Conservation (phyloP, 2,329 filamentous ascomycete genomes). For the Anthostomella pinea region DNA sequence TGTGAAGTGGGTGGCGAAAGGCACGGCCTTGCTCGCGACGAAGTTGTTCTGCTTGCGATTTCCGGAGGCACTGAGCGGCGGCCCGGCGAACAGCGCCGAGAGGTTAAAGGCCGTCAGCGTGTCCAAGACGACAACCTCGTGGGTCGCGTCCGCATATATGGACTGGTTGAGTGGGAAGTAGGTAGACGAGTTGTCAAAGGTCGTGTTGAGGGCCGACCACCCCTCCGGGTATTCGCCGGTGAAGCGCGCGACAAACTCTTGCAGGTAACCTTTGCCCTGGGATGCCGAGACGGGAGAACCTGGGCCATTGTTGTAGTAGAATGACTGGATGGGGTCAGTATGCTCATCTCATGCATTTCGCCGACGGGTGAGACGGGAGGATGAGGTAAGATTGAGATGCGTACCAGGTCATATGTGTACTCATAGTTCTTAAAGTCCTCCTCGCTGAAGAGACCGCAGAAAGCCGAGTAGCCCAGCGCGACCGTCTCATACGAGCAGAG, state of each 20-base stretch:
- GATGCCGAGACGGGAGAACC: conserved; percentile 33
- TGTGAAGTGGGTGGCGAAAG: conserved; percentile 33
- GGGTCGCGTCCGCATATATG: conserved; percentile 41
- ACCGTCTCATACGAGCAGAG: conserved; percentile 34
- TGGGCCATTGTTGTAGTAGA: conserved; percentile 33
- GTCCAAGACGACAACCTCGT: conserved; percentile 38
- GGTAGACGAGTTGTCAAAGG: conserved; percentile 38
- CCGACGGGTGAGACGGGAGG: conserved; percentile 21
- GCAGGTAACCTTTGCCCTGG: conserved; percentile 31
- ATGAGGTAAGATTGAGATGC: conserved; percentile 27
- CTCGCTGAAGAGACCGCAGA: conserved; percentile 40
- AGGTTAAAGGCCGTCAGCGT: conserved; percentile 33
- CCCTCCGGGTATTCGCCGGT: conserved; percentile 28
- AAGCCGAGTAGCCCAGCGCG: conserved; percentile 41
- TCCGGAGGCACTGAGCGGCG: conserved; percentile 19
- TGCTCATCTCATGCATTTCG: neutral
- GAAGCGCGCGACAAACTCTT: conserved; percentile 33
- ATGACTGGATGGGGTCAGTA: conserved; percentile 14
- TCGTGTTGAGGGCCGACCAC: conserved; percentile 30
- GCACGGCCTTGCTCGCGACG: conserved; percentile 31
- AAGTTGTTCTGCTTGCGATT: conserved; percentile 27
- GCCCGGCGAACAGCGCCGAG: conserved; percentile 29
- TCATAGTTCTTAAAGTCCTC: conserved; percentile 43
- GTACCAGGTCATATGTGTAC: conserved; percentile 41
- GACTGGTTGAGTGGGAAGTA: conserved; percentile 43